phyloP scores from a whole-genome alignment of 164 flowering plant genomes.

The Kalanchoe fedtschenkoi region DNA sequence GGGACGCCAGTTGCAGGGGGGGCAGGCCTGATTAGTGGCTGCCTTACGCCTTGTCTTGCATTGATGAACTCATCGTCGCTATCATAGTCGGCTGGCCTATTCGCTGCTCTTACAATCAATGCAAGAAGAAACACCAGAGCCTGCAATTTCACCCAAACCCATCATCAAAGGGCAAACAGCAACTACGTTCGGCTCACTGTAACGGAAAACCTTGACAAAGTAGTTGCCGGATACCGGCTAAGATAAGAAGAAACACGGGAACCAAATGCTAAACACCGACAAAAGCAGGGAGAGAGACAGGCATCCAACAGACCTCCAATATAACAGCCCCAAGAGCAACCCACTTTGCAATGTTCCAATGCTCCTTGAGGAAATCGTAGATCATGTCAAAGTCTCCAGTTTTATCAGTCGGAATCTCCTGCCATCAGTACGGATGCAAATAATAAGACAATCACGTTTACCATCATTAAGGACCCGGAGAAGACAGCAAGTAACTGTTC shows the following conservation, averaged over 20 bases:
- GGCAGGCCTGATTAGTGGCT: constrained; percentile 52
- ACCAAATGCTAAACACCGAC: no score
- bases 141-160: constrained; percentile 27
- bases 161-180: background rate
- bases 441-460: constrained; percentile 6
- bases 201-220: background rate
- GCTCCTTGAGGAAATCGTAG: constrained; percentile 52
- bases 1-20: constrained; percentile 62
- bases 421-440: constrained; percentile 9
- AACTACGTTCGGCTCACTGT: background rate
- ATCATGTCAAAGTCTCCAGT: constrained; percentile 81
- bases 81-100: constrained; percentile 66
- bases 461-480: background rate
- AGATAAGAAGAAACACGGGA: no score
- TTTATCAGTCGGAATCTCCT: constrained; percentile 76
- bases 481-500: constrained; percentile 1
- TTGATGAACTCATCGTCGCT: constrained; percentile 73
- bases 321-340: constrained; percentile 82
- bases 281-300: background rate
- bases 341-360: constrained; percentile 84
- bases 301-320: constrained; percentile 45
- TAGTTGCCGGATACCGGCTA: no score
- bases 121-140: constrained; percentile 66
- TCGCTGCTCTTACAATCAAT: constrained; percentile 58
- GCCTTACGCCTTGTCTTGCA: constrained; percentile 45